phyloP scores from a whole-genome alignment of 2,329 filamentous ascomycete genomes.

The Penicillium capsulatum region DNA sequence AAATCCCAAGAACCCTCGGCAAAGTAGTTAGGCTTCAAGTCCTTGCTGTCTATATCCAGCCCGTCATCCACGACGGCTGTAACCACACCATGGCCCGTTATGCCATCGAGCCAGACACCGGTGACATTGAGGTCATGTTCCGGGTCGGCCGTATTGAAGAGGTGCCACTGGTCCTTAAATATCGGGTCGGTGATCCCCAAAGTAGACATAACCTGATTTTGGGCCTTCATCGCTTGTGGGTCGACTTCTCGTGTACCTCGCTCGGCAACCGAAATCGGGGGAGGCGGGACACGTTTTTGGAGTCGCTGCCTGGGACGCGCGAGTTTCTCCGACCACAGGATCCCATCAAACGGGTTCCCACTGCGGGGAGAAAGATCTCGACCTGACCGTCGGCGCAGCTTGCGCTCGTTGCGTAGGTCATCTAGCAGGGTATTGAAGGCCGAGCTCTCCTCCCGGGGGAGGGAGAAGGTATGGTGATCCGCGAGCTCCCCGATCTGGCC shows the following conservation, averaged over 20 bases:
- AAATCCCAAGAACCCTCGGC: constrained; percentile 91
- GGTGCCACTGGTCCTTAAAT: constrained; percentile 92
- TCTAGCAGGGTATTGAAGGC: constrained; percentile 50
- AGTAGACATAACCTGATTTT: constrained; percentile 57
- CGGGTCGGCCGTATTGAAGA: constrained; percentile 73
- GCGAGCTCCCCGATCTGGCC: constrained; percentile 73
- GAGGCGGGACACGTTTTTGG: constrained; percentile 54
- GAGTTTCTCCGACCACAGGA: constrained; percentile 78
- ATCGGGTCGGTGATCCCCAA: constrained; percentile 85
- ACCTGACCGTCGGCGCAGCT: constrained; percentile 53
- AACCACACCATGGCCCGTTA: constrained; percentile 83
- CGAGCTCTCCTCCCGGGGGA: constrained; percentile 56
- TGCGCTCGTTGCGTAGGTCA: constrained; percentile 54
- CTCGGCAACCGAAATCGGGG: constrained; percentile 13
- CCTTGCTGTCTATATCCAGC: constrained; percentile 89
- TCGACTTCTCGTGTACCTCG: constrained; percentile 40
- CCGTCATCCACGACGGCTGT: constrained; percentile 96
- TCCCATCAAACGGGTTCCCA: constrained; percentile 61
- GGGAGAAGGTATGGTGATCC: constrained; percentile 80
- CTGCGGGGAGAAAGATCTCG: constrained; percentile 11
- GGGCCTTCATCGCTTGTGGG: constrained; percentile 52
- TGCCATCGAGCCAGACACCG: constrained; percentile 81
- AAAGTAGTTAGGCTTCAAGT: constrained; percentile 91
- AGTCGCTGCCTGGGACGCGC: constrained; percentile 55
- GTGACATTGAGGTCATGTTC: constrained; percentile 98